Base-by-base conservation (phyloP, 2,329 filamentous ascomycete genomes). In the Ciborinia camelliae region DNA sequence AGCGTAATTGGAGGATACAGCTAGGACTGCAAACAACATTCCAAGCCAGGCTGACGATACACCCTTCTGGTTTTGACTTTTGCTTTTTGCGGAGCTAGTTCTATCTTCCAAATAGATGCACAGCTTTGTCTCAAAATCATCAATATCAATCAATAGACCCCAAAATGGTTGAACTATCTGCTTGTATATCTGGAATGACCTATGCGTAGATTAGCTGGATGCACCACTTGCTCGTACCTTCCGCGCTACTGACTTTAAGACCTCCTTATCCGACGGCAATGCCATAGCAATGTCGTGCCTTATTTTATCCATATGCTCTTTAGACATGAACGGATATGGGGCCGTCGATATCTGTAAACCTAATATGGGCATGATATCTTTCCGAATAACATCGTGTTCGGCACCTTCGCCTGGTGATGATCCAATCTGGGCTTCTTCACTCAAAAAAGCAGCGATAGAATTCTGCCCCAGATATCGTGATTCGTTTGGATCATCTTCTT, bases 101-200 rank as follows among this genome's bases (percentile, higher is more conserved):
- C 86, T 80, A 65, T 88, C 86, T 69, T 88, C 86, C 1, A 89
- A 78, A 68, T 89, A 88, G 28, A 86, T 79, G 80, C 88, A 87
- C 54, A 89, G 78, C 67, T 82, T 84, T 5, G 84, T 82, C 70
- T 89, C 86, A 35, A 89, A 81, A 62, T 87, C 86, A 64, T 87
- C 84, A 62, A 89, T 85, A 69, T 88, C 86, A 65, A 87, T 82
- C 23, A 89, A 83, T 58, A 89, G 86, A 1, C 86, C 86, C 86
- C 86, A 89, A 69, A 89, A 89, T 1, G 85, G 85, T 57, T 89
- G 86, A 1, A 86, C 83, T 30, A 87, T 86, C 71, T 88, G 85
- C 73, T 88, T 88, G 76, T 88, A 89, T 2, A 85, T 84, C 52
- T 84, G 82, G 71, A 89, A 88, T 8, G 87, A 77, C 71, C 86